A percentile compares a stretch with the other conserved stretches of the same genome.
phyloP scores from a whole-genome alignment of 2,329 filamentous ascomycete species.

The Verticillium nubilum region DNA sequence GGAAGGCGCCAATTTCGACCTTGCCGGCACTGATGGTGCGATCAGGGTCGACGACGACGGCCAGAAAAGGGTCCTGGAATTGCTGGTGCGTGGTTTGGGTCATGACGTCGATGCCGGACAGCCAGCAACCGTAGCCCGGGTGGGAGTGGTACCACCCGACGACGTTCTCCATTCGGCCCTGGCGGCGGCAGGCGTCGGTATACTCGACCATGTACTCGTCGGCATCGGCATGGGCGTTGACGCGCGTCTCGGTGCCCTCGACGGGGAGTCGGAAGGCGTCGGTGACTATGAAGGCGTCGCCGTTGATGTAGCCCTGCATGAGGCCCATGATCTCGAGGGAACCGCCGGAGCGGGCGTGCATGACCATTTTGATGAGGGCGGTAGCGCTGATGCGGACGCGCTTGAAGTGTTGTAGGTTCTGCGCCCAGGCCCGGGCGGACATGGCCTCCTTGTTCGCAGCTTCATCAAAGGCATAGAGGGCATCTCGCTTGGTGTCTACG shows the following conservation, averaged over 20 bases:
- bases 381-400: conserved; percentile 89
- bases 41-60: conserved; percentile 91
- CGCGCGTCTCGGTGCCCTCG: conserved; percentile 95
- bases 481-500: conserved; percentile 81
- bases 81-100: conserved; percentile 83
- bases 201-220: conserved; percentile 97
- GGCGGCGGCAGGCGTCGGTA: conserved; percentile 68
- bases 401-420: conserved; percentile 84
- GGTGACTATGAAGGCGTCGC: conserved; percentile 83
- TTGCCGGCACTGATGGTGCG: conserved; percentile 91
- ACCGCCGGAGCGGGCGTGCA: conserved; percentile 95
- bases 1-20: conserved; percentile 95
- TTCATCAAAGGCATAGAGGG: conserved; percentile 79
- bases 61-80: conserved; percentile 86
- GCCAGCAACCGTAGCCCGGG: conserved; percentile 96
- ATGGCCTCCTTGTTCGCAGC: conserved; percentile 62
- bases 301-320: conserved; percentile 91
- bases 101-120: conserved; percentile 89
- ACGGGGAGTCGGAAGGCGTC: conserved; percentile 92
- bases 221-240: conserved; percentile 92
- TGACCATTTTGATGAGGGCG: conserved; percentile 96
- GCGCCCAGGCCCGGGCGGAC: conserved; percentile 66
- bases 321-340: conserved; percentile 93
- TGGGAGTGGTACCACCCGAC: conserved; percentile 99
- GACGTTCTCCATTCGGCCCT: conserved; percentile 77